These are phyloP conservation scores for Candida railenensis DNA, from an alignment of 805 yeast species.

Conservation along the genomic window DNA sequence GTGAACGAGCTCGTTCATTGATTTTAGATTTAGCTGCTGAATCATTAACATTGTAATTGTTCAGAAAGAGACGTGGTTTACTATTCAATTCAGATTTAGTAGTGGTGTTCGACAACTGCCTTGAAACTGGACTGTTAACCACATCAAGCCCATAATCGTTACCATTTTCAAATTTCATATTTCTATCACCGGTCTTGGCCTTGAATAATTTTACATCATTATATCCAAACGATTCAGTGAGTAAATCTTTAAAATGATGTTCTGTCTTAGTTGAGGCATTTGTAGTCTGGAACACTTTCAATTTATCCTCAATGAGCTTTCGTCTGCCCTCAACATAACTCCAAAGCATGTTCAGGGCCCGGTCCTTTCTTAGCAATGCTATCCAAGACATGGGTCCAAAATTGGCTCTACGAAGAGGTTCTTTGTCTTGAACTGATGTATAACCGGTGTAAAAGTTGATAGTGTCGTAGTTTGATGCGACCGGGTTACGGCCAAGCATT, in stretches of 20 bases:
- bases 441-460: slow-evolving; percentile 20
- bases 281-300: background rate
- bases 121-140: too few species aligned
- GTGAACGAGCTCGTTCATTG: slow-evolving; percentile 16
- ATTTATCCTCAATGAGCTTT: background rate
- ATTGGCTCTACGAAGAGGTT: slow-evolving; percentile 22
- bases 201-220: slow-evolving; percentile 4
- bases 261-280: background rate
- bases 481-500: slow-evolving; percentile 15
- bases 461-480: slow-evolving; percentile 11
- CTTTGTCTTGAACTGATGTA: slow-evolving; percentile 22
- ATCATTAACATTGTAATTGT: background rate
- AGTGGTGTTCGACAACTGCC: slow-evolving; percentile 14
- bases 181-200: background rate
- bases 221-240: slow-evolving; percentile 3
- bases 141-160: too few species aligned
- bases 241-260: background rate
- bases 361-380: slow-evolving; percentile 26
- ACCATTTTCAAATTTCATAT: too few species aligned
- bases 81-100: background rate
- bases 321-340: slow-evolving; percentile 4
- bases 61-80: background rate
- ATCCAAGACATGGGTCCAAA: slow-evolving; percentile 34
- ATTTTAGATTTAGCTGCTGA: slow-evolving; percentile 7
- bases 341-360: slow-evolving; percentile 16